Percentiles rank a stretch among this genome's conserved stretches.
These are phyloP conservation scores for Zymoseptoria crescenta DNA, from an alignment of 2,329 filamentous ascomycete genomes.

Conservation along the genomic window DNA sequence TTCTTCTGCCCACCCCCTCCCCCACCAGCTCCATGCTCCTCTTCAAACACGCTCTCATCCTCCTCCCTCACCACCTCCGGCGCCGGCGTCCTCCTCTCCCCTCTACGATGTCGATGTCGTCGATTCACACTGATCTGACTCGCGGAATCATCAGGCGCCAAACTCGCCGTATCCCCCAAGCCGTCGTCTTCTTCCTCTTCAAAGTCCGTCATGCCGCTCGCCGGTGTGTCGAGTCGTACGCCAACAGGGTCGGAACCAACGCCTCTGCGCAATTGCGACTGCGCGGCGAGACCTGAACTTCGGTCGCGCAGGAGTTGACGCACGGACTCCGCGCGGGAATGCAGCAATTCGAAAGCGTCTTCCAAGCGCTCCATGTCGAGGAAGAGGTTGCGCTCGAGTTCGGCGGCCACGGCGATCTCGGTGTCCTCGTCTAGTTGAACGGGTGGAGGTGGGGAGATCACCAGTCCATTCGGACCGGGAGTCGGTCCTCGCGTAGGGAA, in stretches of 20 bases:
- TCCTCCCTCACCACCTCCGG: slow-evolving; percentile 66
- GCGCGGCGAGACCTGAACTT: slow-evolving; percentile 64
- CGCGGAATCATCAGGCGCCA: slow-evolving; percentile 71
- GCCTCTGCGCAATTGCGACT: slow-evolving; percentile 53
- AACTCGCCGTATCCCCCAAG: slow-evolving; percentile 37
- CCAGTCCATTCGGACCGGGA: slow-evolving; percentile 24
- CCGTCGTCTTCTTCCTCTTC: slow-evolving; percentile 29
- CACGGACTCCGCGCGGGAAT: slow-evolving; percentile 73
- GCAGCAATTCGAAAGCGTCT: slow-evolving; percentile 87
- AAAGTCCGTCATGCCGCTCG: slow-evolving; percentile 28
- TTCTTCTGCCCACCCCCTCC: neutral
- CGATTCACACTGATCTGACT: slow-evolving; percentile 71
- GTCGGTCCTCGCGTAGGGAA: slow-evolving; percentile 29
- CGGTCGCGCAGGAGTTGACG: slow-evolving; percentile 73
- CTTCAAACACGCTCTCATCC: slow-evolving; percentile 42
- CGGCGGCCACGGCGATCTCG: slow-evolving; percentile 80
- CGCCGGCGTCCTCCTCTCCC: slow-evolving; percentile 58
- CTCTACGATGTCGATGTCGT: slow-evolving; percentile 57
- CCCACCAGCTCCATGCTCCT: slow-evolving; percentile 11
- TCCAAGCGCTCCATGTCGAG: slow-evolving; percentile 89
- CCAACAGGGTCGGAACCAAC: slow-evolving; percentile 36
- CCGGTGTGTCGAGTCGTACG: slow-evolving; percentile 38
- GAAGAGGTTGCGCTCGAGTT: slow-evolving; percentile 90
- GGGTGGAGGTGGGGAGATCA: slow-evolving; percentile 42
- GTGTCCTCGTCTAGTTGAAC: slow-evolving; percentile 92